Percentiles rank a stretch among this genome's conserved stretches.
Evolutionary conservation across 768 basidiomycete genomes (phyloP).

Genomic region (Calocera viscosa): DNA sequence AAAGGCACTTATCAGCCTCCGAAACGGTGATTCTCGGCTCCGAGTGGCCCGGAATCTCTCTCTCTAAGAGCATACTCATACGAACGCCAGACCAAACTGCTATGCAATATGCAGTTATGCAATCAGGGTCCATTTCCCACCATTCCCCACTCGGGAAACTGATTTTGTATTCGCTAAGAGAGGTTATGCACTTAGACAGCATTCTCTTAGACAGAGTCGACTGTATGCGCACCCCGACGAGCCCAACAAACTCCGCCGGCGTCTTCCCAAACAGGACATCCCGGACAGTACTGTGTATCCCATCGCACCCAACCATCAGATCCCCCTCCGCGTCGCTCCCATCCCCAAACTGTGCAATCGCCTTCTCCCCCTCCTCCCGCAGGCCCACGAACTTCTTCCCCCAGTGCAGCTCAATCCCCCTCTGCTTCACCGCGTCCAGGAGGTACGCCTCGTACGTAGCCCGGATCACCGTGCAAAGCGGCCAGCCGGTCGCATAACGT

Average conservation of each 20-base stretch:
- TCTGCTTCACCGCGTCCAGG: slow-evolving; percentile 26
- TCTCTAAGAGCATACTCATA: too few relatives aligned
- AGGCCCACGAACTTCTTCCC: slow-evolving; percentile 27
- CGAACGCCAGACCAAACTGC: too few relatives aligned
- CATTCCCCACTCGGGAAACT: too few relatives aligned
- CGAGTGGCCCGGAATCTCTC: too few relatives aligned
- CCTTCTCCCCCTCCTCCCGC: slow-evolving; percentile 25
- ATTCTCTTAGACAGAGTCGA: too few relatives aligned
- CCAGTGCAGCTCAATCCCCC: slow-evolving; percentile 29
- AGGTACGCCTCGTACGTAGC: neutral
- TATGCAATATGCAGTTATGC: too few relatives aligned
- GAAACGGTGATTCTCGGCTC: too few relatives aligned
- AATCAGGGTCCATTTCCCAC: too few relatives aligned
- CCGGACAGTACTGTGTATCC: slow-evolving; percentile 34
- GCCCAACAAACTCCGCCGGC: slow-evolving; percentile 28
- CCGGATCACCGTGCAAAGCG: neutral
- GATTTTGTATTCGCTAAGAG: too few relatives aligned
- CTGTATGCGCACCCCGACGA: slow-evolving; percentile 26
- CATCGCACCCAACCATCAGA: slow-evolving; percentile 37
- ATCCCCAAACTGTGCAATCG: slow-evolving; percentile 28
- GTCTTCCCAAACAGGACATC: slow-evolving; percentile 31
- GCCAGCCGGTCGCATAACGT: neutral
- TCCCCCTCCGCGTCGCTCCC: slow-evolving; percentile 28
- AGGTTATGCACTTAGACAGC: too few relatives aligned
- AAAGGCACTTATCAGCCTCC: too few relatives aligned